Evolutionary conservation across 441 rosid species (phyloP), one percentile per base, ranked within the genome.

Genomic region (Breynia disticha): DNA sequence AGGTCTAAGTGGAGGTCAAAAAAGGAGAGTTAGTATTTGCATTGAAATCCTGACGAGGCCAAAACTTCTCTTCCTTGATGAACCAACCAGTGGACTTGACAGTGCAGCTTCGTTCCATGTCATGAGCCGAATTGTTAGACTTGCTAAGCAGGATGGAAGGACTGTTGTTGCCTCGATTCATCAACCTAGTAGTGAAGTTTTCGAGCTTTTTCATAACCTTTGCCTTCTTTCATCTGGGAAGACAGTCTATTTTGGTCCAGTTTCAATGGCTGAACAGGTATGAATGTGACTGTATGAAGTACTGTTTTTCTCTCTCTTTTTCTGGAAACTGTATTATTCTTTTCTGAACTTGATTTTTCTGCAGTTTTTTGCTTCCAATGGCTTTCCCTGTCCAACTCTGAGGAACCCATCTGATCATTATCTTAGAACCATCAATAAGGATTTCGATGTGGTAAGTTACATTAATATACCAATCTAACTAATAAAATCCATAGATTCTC

Each of bases 71-170:
- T 79, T 77, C 65, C 78, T 79, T 0, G 82, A 79, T 17, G 82
- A 79, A 57, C 83, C 80, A 14, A 81, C 87, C 1, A 78, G 83
- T 18, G 87, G 87, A 2, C 78, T 81, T 0, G 88, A 82, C 22
- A 75, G 88, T 12, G 85, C 88, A 0, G 78, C 88, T 0, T 75
- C 85, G 3, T 75, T 49, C 61, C 66, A 81, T 54, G 78, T 81
- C 17, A 76, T 74, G 73, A 76, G 19, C 7, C 48, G 73, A 13
- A 75, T 81, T 13, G 62, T 63, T 2, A 64, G 24, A 37, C 68
- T 78, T 5, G 76, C 62, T 7, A 51, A 42, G 1, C 65, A 52
- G 6, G 75, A 79, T 48, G 48, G 70, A 46, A 72, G 71, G 48
- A 76, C 80, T 2, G 67, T 79, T 10, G 32, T 81, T 13, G 76